Conservation (phyloP, 345 rosid genomes). For the Rhodamnia rubescens region DNA sequence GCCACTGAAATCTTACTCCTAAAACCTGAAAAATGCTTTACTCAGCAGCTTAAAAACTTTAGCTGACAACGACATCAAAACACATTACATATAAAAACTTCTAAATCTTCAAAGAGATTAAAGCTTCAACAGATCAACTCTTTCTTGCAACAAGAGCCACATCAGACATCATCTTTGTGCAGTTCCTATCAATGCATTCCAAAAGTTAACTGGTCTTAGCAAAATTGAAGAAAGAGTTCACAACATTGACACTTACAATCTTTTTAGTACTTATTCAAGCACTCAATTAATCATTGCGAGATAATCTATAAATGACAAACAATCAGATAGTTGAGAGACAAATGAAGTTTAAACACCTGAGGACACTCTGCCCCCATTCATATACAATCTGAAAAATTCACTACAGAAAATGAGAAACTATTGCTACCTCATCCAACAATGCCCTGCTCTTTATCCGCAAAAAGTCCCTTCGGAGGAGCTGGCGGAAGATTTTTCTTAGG, state of each 20-base stretch:
- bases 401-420: background rate
- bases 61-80: background rate
- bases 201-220: background rate
- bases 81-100: background rate
- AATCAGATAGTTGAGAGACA: background rate
- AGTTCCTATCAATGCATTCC: background rate
- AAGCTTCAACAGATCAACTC: background rate
- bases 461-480: slow-evolving; percentile 90
- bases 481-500: slow-evolving; percentile 73
- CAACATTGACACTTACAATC: background rate
- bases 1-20: background rate
- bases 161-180: background rate
- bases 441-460: slow-evolving; percentile 83
- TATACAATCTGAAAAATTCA: background rate
- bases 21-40: background rate
- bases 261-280: background rate
- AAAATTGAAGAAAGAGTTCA: background rate
- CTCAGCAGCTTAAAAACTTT: background rate
- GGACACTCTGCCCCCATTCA: background rate
- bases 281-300: background rate
- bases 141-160: background rate
- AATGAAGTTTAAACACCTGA: background rate
- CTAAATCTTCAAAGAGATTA: background rate
- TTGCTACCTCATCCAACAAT: slow-evolving; percentile 82
- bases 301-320: background rate